Conservation (phyloP, 75 land plant genomes). For the Sequoia sempervirens region DNA sequence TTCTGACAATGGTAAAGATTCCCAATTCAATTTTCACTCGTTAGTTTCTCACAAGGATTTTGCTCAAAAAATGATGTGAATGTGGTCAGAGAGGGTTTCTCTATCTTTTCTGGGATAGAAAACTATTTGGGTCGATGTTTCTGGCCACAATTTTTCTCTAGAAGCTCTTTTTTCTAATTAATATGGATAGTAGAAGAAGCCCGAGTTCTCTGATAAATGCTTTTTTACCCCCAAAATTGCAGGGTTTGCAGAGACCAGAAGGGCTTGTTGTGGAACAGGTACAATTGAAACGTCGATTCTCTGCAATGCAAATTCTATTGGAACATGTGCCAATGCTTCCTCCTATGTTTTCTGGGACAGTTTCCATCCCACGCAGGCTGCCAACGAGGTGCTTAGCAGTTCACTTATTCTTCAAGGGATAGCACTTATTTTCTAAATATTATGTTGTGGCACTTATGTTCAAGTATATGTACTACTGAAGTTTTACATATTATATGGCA, state of each 20-base stretch:
- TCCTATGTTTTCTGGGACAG: constrained; percentile 80
- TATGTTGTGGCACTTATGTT: not conserved
- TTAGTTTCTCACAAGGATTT: not conserved
- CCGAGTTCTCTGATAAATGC: not conserved
- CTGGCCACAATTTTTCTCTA: no score
- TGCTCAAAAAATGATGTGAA: not conserved
- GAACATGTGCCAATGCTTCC: constrained; percentile 67
- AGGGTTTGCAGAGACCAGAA: constrained; percentile 65
- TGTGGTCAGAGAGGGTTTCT: not conserved
- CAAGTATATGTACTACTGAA: not conserved
- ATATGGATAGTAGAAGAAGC: no score
- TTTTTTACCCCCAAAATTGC: not conserved
- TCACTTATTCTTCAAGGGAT: constrained; percentile 36
- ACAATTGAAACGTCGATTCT: constrained; percentile 51
- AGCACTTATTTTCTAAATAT: constrained; percentile 28
- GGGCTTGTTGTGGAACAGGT: constrained; percentile 86
- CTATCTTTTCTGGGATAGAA: no score
- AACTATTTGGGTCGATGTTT: no score
- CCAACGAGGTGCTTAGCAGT: constrained; percentile 44
- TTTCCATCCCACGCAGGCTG: constrained; percentile 72
- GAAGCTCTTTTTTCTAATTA: no score
- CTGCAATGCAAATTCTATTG: constrained; percentile 55
- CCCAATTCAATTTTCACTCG: not conserved
- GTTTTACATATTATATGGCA: no score
- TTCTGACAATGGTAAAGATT: constrained; percentile 42